Evolutionary conservation across 352 stramenopile species (phyloP).

Genomic region (Phytopythium helicoides): DNA sequence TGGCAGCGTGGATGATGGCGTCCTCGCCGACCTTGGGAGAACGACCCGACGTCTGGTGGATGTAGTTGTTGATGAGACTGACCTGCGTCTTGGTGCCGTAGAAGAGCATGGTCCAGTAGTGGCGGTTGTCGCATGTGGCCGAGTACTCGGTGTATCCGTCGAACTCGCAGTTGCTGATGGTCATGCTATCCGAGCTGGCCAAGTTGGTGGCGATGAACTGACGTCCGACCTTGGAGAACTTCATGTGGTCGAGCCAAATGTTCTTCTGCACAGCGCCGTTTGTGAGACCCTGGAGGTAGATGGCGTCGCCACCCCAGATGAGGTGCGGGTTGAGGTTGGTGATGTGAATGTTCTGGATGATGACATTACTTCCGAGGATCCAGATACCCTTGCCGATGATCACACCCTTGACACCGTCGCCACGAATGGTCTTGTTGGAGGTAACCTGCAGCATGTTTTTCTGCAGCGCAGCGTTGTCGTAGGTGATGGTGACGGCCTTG

Average conservation of each 20-base stretch:
- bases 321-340: conserved; percentile 36
- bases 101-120: conserved; percentile 52
- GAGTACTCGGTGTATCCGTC: conserved; percentile 39
- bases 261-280: conserved; percentile 9
- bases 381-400: conserved; percentile 15
- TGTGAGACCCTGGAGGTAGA: conserved; percentile 28
- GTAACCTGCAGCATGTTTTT: conserved; percentile 15
- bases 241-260: conserved; percentile 40
- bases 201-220: conserved; percentile 39
- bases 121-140: conserved; percentile 30
- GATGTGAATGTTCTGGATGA: conserved; percentile 39
- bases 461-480: conserved; percentile 22
- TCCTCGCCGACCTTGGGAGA: conserved; percentile 27
- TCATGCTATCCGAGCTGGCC: conserved; percentile 27
- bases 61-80: conserved; percentile 32
- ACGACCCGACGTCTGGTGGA: conserved; percentile 27
- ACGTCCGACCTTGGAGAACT: conserved; percentile 21
- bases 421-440: conserved; percentile 18
- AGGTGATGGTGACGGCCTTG: conserved; percentile 30
- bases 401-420: conserved; percentile 8
- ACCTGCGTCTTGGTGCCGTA: conserved; percentile 33
- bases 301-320: conserved; percentile 34
- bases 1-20: conserved; percentile 16
- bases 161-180: conserved; percentile 53
- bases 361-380: conserved; percentile 24